These are phyloP conservation scores for Debaryomyces tyrocola DNA, from an alignment of 805 yeast genomes.

Conservation along the genomic window DNA sequence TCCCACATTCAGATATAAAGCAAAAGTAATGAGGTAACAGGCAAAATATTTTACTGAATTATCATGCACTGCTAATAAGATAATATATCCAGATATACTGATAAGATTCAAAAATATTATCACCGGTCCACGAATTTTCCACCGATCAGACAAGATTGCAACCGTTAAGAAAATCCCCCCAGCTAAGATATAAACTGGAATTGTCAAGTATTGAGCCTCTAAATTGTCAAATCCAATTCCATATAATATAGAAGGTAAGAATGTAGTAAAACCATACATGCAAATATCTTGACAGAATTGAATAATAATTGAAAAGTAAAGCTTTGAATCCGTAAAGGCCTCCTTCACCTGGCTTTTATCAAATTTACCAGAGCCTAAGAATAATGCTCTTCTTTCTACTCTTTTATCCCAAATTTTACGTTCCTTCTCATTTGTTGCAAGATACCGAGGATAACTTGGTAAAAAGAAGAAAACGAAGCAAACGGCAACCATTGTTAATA, in stretches of 20 bases:
- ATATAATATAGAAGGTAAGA: slow-evolving; percentile 40
- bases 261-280: slow-evolving; percentile 43
- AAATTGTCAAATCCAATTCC: slow-evolving; percentile 26
- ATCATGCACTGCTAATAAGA: slow-evolving; percentile 25
- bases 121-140: slow-evolving; percentile 17
- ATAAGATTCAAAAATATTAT: slow-evolving; percentile 21
- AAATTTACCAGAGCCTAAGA: slow-evolving; percentile 30
- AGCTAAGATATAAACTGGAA: slow-evolving; percentile 38
- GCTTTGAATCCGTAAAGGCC: slow-evolving; percentile 38
- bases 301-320: slow-evolving; percentile 28
- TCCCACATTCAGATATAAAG: slow-evolving; percentile 38
- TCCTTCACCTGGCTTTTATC: slow-evolving; percentile 28
- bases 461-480: slow-evolving; percentile 32
- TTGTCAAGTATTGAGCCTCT: slow-evolving; percentile 39
- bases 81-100: slow-evolving; percentile 31
- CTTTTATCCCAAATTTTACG: slow-evolving; percentile 34
- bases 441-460: slow-evolving; percentile 40
- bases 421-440: slow-evolving; percentile 38
- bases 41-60: slow-evolving; percentile 38
- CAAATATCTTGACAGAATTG: slow-evolving; percentile 46
- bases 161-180: slow-evolving; percentile 22
- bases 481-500: slow-evolving; percentile 40
- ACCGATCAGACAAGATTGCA: slow-evolving; percentile 25
- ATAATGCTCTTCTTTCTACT: slow-evolving; percentile 31
- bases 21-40: slow-evolving; percentile 32